These are phyloP conservation scores for Fusarium sublunatum DNA, from an alignment of 2,329 filamentous ascomycete genomes.

Conservation along the genomic window DNA sequence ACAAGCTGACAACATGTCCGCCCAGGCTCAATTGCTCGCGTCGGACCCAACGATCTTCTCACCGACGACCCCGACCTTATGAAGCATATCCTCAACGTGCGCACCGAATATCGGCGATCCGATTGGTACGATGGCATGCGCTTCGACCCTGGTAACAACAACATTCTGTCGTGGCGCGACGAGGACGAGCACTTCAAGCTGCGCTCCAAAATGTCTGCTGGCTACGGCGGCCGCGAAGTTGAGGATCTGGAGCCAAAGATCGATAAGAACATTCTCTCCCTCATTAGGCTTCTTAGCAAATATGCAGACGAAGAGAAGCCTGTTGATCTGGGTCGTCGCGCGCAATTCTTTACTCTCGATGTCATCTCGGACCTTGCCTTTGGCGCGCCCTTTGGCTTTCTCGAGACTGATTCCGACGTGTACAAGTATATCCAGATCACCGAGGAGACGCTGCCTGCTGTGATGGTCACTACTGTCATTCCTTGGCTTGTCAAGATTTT, in stretches of 20 bases:
- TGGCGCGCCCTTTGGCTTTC: conserved; percentile 59
- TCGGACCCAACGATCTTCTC: conserved; percentile 56
- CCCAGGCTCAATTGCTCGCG: conserved; percentile 52
- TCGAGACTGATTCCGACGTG: conserved; percentile 58
- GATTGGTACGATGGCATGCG: conserved; percentile 62
- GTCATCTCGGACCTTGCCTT: conserved; percentile 64
- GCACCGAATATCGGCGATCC: conserved; percentile 50
- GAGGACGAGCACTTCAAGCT: conserved; percentile 57
- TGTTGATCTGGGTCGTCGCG: conserved; percentile 58
- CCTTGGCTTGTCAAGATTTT: conserved; percentile 56
- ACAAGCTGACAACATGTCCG: not conserved
- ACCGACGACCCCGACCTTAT: conserved; percentile 55
- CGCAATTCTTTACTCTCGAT: conserved; percentile 65
- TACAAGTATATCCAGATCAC: conserved; percentile 60
- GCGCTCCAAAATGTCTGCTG: conserved; percentile 62
- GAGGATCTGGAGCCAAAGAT: conserved; percentile 60
- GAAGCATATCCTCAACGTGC: conserved; percentile 50
- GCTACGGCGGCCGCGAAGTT: conserved; percentile 66
- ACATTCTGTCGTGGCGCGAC: conserved; percentile 62
- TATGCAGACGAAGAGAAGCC: conserved; percentile 18
- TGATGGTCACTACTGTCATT: conserved; percentile 57
- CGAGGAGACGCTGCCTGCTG: conserved; percentile 55
- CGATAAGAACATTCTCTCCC: conserved; percentile 58
- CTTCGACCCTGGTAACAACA: conserved; percentile 64
- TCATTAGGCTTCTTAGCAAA: conserved; percentile 52